A percentile compares a stretch with the other conserved stretches of the same genome.
Conservation (phyloP, 768 basidiomycete species). For the Boletus reticulatus region DNA sequence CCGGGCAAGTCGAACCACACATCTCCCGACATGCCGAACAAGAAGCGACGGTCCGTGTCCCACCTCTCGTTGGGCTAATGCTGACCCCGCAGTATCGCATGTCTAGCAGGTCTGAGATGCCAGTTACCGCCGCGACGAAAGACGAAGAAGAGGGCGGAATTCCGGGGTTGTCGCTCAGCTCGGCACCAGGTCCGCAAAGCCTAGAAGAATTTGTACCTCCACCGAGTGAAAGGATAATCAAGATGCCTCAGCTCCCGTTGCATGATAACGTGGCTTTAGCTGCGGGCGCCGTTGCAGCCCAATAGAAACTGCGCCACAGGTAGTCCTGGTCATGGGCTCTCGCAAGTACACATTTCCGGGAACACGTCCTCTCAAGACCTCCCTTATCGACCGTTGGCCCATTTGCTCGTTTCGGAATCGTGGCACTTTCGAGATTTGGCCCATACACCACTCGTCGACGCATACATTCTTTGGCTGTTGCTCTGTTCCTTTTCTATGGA, state of each 20-base stretch:
- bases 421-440: conserved; percentile 2
- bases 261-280: conserved; percentile 59
- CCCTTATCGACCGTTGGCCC: background rate
- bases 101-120: conserved; percentile 42
- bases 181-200: conserved; percentile 34
- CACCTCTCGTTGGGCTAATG: conserved; percentile 12
- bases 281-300: conserved; percentile 38
- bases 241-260: conserved; percentile 59
- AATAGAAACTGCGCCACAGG: conserved; percentile 19
- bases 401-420: conserved; percentile 3
- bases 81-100: conserved; percentile 31
- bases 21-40: conserved; percentile 73
- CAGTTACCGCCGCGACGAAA: conserved; percentile 24
- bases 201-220: conserved; percentile 37
- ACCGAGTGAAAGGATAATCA: conserved; percentile 46
- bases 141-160: conserved; percentile 40
- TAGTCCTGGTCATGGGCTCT: background rate
- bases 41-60: conserved; percentile 73
- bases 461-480: conserved; percentile 14
- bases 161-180: conserved; percentile 32
- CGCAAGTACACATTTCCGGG: conserved; percentile 4
- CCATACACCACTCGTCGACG: conserved; percentile 1
- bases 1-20: conserved; percentile 58
- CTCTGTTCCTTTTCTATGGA: conserved; percentile 19
- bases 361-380: background rate